Evolutionary conservation across 2,329 filamentous ascomycete species (phyloP).

Genomic region (Aureobasidium sp.): DNA sequence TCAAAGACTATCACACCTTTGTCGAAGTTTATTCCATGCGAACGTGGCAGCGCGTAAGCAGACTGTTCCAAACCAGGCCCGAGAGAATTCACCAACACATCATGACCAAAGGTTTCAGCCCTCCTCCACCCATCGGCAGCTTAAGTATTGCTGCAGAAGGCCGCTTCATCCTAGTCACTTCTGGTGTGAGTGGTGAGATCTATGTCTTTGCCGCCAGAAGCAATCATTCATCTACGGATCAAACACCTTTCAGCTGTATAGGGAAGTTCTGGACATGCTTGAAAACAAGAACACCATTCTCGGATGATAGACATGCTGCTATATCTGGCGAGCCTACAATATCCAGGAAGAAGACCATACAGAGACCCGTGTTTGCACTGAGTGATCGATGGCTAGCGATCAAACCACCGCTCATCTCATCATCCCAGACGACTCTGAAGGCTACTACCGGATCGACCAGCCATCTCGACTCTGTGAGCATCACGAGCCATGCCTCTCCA

Average conservation of each 20-base stretch:
- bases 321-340: not conserved
- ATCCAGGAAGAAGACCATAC: not conserved
- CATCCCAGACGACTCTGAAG: conserved; percentile 62
- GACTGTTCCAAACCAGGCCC: conserved; percentile 64
- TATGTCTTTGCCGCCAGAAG: conserved; percentile 56
- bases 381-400: conserved; percentile 71
- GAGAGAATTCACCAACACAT: conserved; percentile 51
- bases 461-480: conserved; percentile 49
- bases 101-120: conserved; percentile 56
- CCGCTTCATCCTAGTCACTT: conserved; percentile 66
- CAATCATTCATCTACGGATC: conserved; percentile 25
- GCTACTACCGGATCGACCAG: conserved; percentile 40
- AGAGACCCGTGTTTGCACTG: conserved; percentile 39
- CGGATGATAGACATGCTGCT: not conserved
- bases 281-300: not conserved
- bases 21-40: conserved; percentile 83
- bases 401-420: conserved; percentile 60
- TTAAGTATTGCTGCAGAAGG: conserved; percentile 67
- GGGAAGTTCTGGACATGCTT: conserved; percentile 81
- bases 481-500: conserved; percentile 58
- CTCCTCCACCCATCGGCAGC: conserved; percentile 64
- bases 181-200: conserved; percentile 77
- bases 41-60: conserved; percentile 63
- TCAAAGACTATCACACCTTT: conserved; percentile 71
- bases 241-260: conserved; percentile 54